These are phyloP conservation scores for Bolboschoenus planiculmis DNA, from an alignment of 176 grass and related monocot genomes.

Conservation along the genomic window DNA sequence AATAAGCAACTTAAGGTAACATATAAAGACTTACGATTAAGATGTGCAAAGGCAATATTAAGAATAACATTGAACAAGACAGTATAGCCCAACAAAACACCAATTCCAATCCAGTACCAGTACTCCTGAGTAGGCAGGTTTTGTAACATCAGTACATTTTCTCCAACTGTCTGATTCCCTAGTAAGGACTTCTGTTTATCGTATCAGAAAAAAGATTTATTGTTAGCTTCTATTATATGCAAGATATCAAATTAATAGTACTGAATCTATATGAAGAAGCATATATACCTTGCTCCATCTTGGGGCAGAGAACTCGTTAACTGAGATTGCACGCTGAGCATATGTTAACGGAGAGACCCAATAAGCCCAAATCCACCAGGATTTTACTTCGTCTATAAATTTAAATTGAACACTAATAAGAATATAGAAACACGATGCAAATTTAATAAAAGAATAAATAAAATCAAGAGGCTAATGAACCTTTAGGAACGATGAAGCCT, in stretches of 20 bases:
- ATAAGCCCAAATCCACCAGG: conserved; percentile 66
- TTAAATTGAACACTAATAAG: not conserved
- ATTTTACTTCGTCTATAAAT: conserved; percentile 36
- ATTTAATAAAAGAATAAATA: not conserved
- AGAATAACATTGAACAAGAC: conserved; percentile 53
- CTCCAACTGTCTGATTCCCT: conserved; percentile 38
- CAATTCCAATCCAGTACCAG: conserved; percentile 70
- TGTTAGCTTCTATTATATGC: not conserved
- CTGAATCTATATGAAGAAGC: not conserved
- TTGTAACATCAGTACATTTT: conserved; percentile 36
- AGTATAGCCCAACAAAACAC: conserved; percentile 49
- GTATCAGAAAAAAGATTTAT: conserved; percentile 6
- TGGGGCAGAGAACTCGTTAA: conserved; percentile 54
- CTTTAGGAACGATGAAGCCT: conserved; percentile 68
- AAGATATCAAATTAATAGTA: not conserved
- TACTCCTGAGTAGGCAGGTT: conserved; percentile 35
- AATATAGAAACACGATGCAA: not conserved
- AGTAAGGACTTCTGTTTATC: conserved; percentile 29
- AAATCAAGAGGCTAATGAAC: conserved; percentile 4
- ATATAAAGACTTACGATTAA: conserved; percentile 58
- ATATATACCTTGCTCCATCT: conserved; percentile 60
- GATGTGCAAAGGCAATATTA: conserved; percentile 45
- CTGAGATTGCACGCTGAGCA: conserved; percentile 61
- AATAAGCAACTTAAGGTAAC: not conserved
- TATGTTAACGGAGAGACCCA: conserved; percentile 74